These are phyloP conservation scores for Alternaria novae-zelandiae DNA, from an alignment of 2,329 filamentous ascomycete species.

Conservation along the genomic window DNA sequence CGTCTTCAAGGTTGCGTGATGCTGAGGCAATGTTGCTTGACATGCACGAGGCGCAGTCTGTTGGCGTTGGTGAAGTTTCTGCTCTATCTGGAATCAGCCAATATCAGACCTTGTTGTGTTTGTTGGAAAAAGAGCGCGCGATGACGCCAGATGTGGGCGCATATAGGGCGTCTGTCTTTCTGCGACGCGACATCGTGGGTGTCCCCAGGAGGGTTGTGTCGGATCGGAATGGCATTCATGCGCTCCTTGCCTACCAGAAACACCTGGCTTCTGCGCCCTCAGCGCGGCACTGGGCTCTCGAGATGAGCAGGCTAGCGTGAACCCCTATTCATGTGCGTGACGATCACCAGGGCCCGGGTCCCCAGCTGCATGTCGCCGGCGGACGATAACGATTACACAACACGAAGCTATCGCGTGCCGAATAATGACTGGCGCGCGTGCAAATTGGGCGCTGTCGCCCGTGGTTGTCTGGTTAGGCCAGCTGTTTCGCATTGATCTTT, in stretches of 20 bases:
- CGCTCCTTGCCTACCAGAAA: conserved; percentile 3
- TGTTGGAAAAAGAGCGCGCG: neutral
- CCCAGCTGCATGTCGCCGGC: conserved; percentile 4
- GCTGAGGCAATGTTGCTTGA: neutral
- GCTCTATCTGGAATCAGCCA: neutral
- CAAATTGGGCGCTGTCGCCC: conserved; percentile 1
- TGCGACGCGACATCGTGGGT: conserved; percentile 20
- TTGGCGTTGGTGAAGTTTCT: neutral
- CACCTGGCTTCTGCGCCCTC: conserved; percentile 7
- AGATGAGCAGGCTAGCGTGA: conserved; percentile 16
- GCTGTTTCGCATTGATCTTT: conserved; percentile 10
- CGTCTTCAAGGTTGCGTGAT: neutral
- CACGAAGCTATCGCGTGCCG: neutral
- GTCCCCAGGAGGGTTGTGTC: conserved; percentile 9
- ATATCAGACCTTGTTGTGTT: neutral
- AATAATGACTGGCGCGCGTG: neutral
- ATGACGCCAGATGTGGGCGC: neutral
- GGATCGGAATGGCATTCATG: conserved; percentile 22
- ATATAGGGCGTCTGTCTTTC: neutral
- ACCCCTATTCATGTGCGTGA: conserved; percentile 9
- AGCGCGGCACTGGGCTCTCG: conserved; percentile 10
- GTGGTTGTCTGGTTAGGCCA: conserved; percentile 2
- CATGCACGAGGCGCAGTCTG: neutral
- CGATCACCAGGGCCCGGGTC: neutral
- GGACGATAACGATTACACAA: neutral